Base-by-base conservation (phyloP, 2,329 filamentous ascomycete species). In the Trichophyton verrucosum region DNA sequence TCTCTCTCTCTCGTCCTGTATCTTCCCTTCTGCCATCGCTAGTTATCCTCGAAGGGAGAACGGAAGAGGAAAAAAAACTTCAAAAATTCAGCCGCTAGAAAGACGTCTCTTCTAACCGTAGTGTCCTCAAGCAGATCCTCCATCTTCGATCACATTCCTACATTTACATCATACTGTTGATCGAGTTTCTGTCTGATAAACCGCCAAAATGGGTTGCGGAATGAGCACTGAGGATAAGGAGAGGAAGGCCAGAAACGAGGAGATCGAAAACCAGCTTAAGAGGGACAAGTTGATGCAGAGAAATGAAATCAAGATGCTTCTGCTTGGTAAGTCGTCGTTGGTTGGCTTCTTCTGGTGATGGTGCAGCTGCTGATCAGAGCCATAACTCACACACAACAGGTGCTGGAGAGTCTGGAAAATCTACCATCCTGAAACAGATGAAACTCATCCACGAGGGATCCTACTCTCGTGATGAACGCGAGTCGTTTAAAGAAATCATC, bases 161-260 rank as follows among this genome's bases (percentile, higher is more conserved):
- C 27, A 30, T 17, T 5, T n/a, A 27, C 22, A n/a, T 17, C 22
- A n/a, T 17, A 20, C 27, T 9, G 33, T 24, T 42, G 38, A 57
- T 36, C 38, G 22, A 57, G 15, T 15, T 17, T 27, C 42, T 11
- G 4, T 57, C 44, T 17, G 22, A 22, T 57, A 40, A 59, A 68
- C 76, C 77, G 80, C 75, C 87, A 91, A 81, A 72, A 99, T 99
- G 94, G 94, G 94, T 86, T 99, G 94, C 78, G 92, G 92, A 79
- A 95, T 96, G 90, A 97, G 92, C 77, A 96, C 94, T 74, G 94
- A 97, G 82, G 94, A 97, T 81, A 96, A 96, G 87, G 94, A 97
- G 91, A 92, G 94, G 80, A 97, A 96, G 89, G 89, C 91, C 82
- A 87, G 94, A 70, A 97, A 99, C 76, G 94, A 99, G 83, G 92